Evolutionary conservation across 352 stramenopile genomes (phyloP), one percentile per base, ranked within the genome.

Genomic region (Phytophthora pisi): DNA sequence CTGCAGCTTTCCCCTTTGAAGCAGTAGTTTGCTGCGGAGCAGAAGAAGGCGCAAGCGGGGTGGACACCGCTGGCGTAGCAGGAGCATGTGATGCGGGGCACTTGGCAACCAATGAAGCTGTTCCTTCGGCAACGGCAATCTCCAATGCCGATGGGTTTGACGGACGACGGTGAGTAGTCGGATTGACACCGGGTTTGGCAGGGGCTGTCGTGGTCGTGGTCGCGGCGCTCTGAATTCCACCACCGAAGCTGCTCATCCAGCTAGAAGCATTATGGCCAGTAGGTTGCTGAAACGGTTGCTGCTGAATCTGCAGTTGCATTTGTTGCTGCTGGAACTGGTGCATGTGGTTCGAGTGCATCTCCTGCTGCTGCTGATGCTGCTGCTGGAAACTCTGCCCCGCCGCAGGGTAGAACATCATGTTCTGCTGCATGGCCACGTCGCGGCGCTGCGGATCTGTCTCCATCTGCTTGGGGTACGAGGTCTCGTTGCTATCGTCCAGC

Each of bases 401-500:
- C 10, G 55, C 7, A 1, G 45, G 1, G 26, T 70, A 52, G 52
- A 74, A 74, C 45, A 64, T 64, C 47, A 73, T 64, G 23, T 52
- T 64, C 10, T 78, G 67, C 58, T 78, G 67, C 58, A 75, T 70
- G 8, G 53, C 49, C 24, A 57, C 45, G n/a, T 68, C 56, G 5
- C 58, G 59, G 0, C 64, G 52, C 20, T 42, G 36, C 5, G 59
- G 59, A 1, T 74, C 57, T n/a, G 31, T 31, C n/a, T 76, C 71
- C 43, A 77, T 54, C 7, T 74, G 68, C 61, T 77, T 79, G 34
- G 57, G 58, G 38, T 77, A 74, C 15, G 66, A 40, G n/a, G 74
- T 64, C n/a, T 81, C 77, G 20, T 78, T 78, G 18, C 61, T 68
- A 3, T 90, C 82, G 60, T 91, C 79, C 30, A 92, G 61, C 80